These are phyloP conservation scores for Babesia bovis DNA, from an alignment of 169 alveolate species.

Conservation along the genomic window DNA sequence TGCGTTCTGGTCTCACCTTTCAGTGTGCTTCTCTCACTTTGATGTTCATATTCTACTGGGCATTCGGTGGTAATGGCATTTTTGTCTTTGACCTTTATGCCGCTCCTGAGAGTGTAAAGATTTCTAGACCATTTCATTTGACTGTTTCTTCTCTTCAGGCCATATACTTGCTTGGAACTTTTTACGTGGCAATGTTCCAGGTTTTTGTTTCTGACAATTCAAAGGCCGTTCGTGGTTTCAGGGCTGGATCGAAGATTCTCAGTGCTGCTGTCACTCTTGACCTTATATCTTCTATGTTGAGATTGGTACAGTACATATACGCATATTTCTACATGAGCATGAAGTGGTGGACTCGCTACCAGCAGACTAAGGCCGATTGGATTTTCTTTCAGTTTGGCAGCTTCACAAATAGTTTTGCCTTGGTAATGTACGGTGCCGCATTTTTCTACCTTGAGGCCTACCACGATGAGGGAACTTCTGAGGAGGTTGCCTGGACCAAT, in stretches of 20 bases:
- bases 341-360: conserved; percentile 86
- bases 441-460: conserved; percentile 83
- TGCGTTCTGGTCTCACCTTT: conserved; percentile 75
- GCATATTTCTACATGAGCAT: conserved; percentile 81
- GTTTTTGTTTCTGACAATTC: conserved; percentile 84
- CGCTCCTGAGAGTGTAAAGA: conserved; percentile 82
- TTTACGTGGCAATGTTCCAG: conserved; percentile 81
- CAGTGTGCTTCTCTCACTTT: conserved; percentile 77
- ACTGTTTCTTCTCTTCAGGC: conserved; percentile 80
- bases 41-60: conserved; percentile 82
- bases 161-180: conserved; percentile 77
- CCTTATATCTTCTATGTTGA: conserved; percentile 74
- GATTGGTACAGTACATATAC: conserved; percentile 80
- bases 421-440: conserved; percentile 83
- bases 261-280: conserved; percentile 84
- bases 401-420: conserved; percentile 79
- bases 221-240: conserved; percentile 82
- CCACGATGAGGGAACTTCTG: conserved; percentile 86
- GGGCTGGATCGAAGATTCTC: conserved; percentile 84
- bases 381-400: conserved; percentile 80
- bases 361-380: conserved; percentile 87
- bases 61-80: conserved; percentile 83
- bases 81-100: conserved; percentile 82
- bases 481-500: conserved; percentile 84
- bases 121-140: conserved; percentile 78